Evolutionary conservation across 2,329 filamentous ascomycete genomes (phyloP).

Genomic region (Colletotrichum lindemuthianum): DNA sequence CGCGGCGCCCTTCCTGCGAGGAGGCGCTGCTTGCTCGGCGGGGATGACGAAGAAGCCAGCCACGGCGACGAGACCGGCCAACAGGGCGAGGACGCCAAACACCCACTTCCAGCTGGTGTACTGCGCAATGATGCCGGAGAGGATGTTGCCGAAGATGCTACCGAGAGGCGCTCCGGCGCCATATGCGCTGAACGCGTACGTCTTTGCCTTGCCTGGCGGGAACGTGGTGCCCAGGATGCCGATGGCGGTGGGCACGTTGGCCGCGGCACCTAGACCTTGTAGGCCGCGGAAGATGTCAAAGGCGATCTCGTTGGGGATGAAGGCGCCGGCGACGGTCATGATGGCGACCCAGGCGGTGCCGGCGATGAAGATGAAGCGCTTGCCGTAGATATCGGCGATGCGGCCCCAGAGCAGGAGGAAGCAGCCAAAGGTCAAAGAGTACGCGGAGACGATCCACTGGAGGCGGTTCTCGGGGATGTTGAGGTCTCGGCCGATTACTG

Average conservation of each 20-base stretch:
- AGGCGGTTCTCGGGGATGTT: slow-evolving; percentile 66
- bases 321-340: slow-evolving; percentile 69
- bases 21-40: slow-evolving; percentile 49
- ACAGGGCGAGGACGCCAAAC: slow-evolving; percentile 71
- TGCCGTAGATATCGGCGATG: slow-evolving; percentile 74
- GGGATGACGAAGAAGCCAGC: slow-evolving; percentile 71
- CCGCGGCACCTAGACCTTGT: slow-evolving; percentile 74
- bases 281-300: slow-evolving; percentile 74
- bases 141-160: slow-evolving; percentile 70
- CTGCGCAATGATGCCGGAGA: slow-evolving; percentile 71
- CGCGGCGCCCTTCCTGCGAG: slow-evolving; percentile 42
- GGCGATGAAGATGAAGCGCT: slow-evolving; percentile 71
- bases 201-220: slow-evolving; percentile 73
- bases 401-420: slow-evolving; percentile 75
- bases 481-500: slow-evolving; percentile 67
- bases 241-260: slow-evolving; percentile 76
- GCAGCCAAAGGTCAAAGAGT: slow-evolving; percentile 73
- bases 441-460: slow-evolving; percentile 75
- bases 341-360: slow-evolving; percentile 72
- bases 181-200: slow-evolving; percentile 75
- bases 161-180: slow-evolving; percentile 73
- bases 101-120: slow-evolving; percentile 74
- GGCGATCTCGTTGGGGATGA: slow-evolving; percentile 72
- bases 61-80: slow-evolving; percentile 65
- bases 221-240: slow-evolving; percentile 76